phyloP scores from a whole-genome alignment of 306 rosid species.

The Cucurbita maxima region DNA sequence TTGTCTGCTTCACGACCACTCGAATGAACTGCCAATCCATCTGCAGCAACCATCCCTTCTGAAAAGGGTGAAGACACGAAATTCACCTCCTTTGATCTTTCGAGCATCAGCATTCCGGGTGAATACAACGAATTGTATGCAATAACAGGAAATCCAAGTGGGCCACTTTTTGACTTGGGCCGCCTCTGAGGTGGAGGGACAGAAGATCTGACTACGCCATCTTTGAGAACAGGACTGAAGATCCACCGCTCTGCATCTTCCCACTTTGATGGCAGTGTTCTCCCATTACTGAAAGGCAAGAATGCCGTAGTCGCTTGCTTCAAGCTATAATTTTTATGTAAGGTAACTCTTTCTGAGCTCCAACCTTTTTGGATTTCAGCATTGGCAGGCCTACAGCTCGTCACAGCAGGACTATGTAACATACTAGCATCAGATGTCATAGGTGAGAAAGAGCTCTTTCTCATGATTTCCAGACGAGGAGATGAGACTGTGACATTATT shows the following conservation, averaged over 20 bases:
- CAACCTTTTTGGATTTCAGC: constrained; percentile 76
- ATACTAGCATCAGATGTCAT: constrained; percentile 31
- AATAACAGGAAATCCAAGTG: constrained; percentile 76
- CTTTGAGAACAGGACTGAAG: constrained; percentile 77
- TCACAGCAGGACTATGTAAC: constrained; percentile 66
- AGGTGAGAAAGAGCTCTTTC: constrained; percentile 39
- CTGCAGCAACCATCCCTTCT: constrained; percentile 42
- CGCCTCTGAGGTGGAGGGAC: constrained; percentile 45
- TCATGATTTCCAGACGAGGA: constrained; percentile 52
- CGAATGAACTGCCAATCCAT: constrained; percentile 32
- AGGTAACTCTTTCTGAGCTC: constrained; percentile 88
- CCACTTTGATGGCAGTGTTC: constrained; percentile 93
- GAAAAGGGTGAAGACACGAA: constrained; percentile 64
- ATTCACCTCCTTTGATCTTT: constrained; percentile 25
- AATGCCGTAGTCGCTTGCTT: constrained; percentile 34
- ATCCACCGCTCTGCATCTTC: constrained; percentile 99
- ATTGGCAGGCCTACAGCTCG: constrained; percentile 36
- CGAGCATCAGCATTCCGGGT: constrained; percentile 48
- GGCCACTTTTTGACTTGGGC: constrained; percentile 95
- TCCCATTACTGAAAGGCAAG: constrained; percentile 58
- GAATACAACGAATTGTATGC: constrained; percentile 58
- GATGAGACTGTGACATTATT: constrained; percentile 59
- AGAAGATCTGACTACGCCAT: constrained; percentile 32
- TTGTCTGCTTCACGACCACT: constrained; percentile 31
- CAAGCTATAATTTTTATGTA: constrained; percentile 30